A percentile compares a stretch with the other conserved stretches of the same genome.
phyloP scores from a whole-genome alignment of 2,329 filamentous ascomycete species.

The Macrophomina tecta region DNA sequence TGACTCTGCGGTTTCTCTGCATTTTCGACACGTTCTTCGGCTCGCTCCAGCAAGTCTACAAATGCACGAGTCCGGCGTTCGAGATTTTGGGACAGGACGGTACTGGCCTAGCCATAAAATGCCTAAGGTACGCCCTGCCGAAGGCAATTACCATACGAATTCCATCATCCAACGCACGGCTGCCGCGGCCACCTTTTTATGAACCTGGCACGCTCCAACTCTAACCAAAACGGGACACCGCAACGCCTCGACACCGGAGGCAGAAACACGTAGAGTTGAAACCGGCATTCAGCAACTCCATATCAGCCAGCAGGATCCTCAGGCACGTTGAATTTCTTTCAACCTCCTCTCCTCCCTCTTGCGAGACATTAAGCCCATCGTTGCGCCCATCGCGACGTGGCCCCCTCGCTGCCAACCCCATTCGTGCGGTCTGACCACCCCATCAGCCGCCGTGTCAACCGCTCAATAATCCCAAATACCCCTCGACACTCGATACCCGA shows the following conservation, averaged over 20 bases:
- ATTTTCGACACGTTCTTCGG: too few species aligned
- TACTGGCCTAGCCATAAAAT: neutral
- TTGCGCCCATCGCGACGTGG: slow-evolving; percentile 18
- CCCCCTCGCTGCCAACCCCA: slow-evolving; percentile 9
- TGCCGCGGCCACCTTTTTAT: neutral
- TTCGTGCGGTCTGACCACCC: slow-evolving; percentile 4
- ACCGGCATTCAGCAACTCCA: slow-evolving; percentile 13
- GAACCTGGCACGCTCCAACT: neutral
- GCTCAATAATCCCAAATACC: neutral
- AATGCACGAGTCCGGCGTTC: neutral
- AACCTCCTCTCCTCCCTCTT: neutral
- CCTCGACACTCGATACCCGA: slow-evolving; percentile 3
- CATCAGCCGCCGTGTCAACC: slow-evolving; percentile 1
- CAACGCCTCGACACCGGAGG: neutral
- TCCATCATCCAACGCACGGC: neutral
- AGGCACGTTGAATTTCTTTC: neutral
- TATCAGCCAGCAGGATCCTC: slow-evolving; percentile 22
- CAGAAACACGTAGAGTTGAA: neutral
- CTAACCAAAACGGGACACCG: neutral
- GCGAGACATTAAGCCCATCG: slow-evolving; percentile 19
- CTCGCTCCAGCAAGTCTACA: neutral
- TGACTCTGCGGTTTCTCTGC: too few species aligned
- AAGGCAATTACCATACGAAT: neutral
- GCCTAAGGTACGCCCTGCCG: neutral
- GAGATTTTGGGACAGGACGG: neutral